Percentiles rank a stretch among this genome's conserved stretches.
Conservation (phyloP, 2,329 filamentous ascomycete genomes). For the Aspergillus aculeatus region DNA sequence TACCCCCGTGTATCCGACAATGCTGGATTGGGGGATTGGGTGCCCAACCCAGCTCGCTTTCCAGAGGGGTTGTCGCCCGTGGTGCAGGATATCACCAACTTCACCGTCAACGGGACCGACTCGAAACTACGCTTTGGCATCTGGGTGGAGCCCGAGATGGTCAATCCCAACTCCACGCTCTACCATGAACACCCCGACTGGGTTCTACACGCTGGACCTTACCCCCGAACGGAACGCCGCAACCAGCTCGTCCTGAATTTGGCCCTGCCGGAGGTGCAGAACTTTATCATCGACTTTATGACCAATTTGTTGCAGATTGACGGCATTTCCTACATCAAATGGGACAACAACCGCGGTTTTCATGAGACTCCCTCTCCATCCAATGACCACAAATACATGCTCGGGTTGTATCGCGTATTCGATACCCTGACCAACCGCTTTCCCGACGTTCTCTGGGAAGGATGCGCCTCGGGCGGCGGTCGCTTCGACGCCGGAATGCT, state of each 20-base stretch:
- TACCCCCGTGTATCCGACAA: constrained; percentile 59
- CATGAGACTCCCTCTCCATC: constrained; percentile 58
- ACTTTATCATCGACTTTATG: constrained; percentile 59
- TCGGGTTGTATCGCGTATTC: constrained; percentile 64
- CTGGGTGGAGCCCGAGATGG: constrained; percentile 69
- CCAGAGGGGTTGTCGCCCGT: constrained; percentile 56
- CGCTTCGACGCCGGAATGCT: constrained; percentile 64
- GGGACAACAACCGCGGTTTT: constrained; percentile 67
- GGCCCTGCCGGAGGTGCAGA: constrained; percentile 60
- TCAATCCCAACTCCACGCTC: constrained; percentile 61
- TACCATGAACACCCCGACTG: constrained; percentile 64
- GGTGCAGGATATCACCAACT: constrained; percentile 52
- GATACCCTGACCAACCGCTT: constrained; percentile 59
- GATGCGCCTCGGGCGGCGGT: constrained; percentile 64
- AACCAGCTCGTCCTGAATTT: constrained; percentile 64
- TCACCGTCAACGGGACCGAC: constrained; percentile 50
- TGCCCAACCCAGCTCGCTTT: constrained; percentile 58
- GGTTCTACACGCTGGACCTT: constrained; percentile 58
- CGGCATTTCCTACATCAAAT: constrained; percentile 62
- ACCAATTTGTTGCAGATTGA: constrained; percentile 55
- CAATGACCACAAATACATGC: constrained; percentile 59
- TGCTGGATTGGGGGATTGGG: constrained; percentile 64
- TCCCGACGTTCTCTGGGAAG: constrained; percentile 64
- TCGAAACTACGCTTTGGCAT: constrained; percentile 59
- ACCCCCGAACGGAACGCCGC: constrained; percentile 56